A percentile compares a stretch with the other conserved stretches of the same genome.
phyloP scores from a whole-genome alignment of 1,139 yeast species.

The Geotrichum restrictum region DNA sequence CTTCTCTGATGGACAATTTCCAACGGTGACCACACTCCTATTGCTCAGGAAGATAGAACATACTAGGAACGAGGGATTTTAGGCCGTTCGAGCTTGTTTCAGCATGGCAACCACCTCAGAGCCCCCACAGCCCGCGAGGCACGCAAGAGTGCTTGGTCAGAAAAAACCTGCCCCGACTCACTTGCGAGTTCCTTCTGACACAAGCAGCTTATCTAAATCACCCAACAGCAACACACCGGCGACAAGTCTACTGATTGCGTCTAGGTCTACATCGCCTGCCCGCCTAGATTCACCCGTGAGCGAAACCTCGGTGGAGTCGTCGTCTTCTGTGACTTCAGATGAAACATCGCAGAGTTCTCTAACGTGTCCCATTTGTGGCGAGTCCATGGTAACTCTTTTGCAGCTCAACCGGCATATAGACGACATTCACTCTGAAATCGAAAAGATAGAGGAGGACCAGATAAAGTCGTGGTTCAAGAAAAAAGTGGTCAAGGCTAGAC shows the following conservation, averaged over 20 bases:
- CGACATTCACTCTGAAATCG: slow-evolving; percentile 51
- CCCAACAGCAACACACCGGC: background rate
- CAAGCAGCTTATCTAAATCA: background rate
- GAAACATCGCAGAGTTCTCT: slow-evolving; percentile 28
- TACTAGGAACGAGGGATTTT: too few species aligned
- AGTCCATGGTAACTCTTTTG: slow-evolving; percentile 51
- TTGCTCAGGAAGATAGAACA: too few species aligned
- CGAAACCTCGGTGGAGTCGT: slow-evolving; percentile 11
- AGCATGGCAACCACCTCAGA: slow-evolving; percentile 8
- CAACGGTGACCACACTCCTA: too few species aligned
- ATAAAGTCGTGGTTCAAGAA: slow-evolving; percentile 42
- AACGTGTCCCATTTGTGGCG: slow-evolving; percentile 69
- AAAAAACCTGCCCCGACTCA: background rate
- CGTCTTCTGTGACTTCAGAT: slow-evolving; percentile 24
- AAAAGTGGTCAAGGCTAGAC: slow-evolving; percentile 33
- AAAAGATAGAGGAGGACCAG: slow-evolving; percentile 37
- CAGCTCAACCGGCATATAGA: slow-evolving; percentile 72
- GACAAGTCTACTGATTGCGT: slow-evolving; percentile 1
- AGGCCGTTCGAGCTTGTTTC: background rate
- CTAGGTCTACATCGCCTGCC: slow-evolving; percentile 14
- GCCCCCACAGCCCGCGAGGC: slow-evolving; percentile 2
- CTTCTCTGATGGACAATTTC: too few species aligned
- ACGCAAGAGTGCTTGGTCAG: slow-evolving; percentile 14
- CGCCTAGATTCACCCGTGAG: slow-evolving; percentile 16
- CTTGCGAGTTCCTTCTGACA: slow-evolving; percentile 11